Base-by-base conservation (phyloP, 306 rosid genomes). In the Dalbergia oliveri region DNA sequence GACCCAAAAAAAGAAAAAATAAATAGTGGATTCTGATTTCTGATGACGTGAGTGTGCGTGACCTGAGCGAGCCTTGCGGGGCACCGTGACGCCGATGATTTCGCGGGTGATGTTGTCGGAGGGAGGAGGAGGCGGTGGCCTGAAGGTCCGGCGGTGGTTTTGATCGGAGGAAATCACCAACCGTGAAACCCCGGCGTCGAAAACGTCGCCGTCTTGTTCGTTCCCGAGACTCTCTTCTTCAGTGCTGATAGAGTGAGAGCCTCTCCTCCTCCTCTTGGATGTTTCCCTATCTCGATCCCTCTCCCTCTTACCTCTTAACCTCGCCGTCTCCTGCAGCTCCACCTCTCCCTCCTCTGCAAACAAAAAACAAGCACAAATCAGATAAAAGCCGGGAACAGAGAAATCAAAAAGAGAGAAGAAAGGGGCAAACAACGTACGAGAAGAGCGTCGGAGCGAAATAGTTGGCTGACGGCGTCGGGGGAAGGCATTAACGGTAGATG, bases 1-100 rank as follows among this genome's bases (percentile, higher is more conserved):
- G 5, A 44, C 3, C 9, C 11, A 44, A 44, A 6, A 3, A 5
- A 26, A 26, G 23, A 16, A 11, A 33, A 5, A 33, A 12, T 47
- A 60, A 9, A 3, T 4, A 65, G 66, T 9, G 64, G 11, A 18
- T 41, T 33, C 19, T 66, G 54, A 39, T 41, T 16, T 33, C n/a
- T 66, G 54, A 66, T 16, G 5, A 10, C 6, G 11, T 10, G 16
- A 89, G 16, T 37, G 34, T 8, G 9, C 4, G 11, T 10, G 16
- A 89, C 93, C 91, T 64, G 94, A 86, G 73, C 94, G 94, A 78
- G 90, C 86, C 80, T 87, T 90, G 63, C 91, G 79, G 13, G 94
- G 94, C 5, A 90, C 86, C 6, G 78, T 56, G 37, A 79, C 89
- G 8, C 90, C 88, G 62, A 86, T 86, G 64, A 81, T 65, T 44